Evolutionary conservation across 176 grass and related monocot species (phyloP), one percentile per base, ranked within the genome.

Genomic region (Chrysopogon serrulatus): DNA sequence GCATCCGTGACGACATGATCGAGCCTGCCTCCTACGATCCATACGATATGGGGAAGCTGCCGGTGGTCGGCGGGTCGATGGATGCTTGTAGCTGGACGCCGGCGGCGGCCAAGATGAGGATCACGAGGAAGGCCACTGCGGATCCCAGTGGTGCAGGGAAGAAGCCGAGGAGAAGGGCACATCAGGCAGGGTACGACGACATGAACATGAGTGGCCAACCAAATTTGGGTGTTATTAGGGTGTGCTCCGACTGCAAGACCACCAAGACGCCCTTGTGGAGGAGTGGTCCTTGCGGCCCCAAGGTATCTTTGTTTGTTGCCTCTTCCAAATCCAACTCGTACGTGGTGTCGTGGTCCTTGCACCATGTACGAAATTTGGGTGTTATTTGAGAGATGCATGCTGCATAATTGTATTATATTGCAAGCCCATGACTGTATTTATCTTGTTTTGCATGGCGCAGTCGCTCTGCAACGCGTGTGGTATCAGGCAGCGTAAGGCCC

Each of bases 401-500:
- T 4, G 3, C 23, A 27, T 60, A 27, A 24, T 10, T 49, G 23
- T 40, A 31, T 60, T 6, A 37, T 37, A 36, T 27, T 70, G 12
- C 68, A 70, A 57, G 11, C 10, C 6, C 36, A 12, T 53, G 39
- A 77, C 41, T 60, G 40, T 57, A 84, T 23, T 19, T 33, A 18
- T 65, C 7, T 65, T 71, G 7, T 27, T 74, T 79, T 85, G 71
- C 83, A 76, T 90, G 89, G 80, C 60, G 90, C 91, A 99, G 97
- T 99, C 97, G n/a, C 97, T 99, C 34, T 99, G 97, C 80, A 99
- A 99, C 79, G 97, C 97, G 4, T 99, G 97, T 5, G 97, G 97
- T 21, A 99, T 99, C 80, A 86, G 97, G 73, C 97, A 99, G 89
- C 84, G 97, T 78, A 99, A 99, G 91, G 97, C 93, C 41, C 68